Base-by-base conservation (phyloP, 257 asterid genomes). In the Nicotiana obtusifolia region DNA sequence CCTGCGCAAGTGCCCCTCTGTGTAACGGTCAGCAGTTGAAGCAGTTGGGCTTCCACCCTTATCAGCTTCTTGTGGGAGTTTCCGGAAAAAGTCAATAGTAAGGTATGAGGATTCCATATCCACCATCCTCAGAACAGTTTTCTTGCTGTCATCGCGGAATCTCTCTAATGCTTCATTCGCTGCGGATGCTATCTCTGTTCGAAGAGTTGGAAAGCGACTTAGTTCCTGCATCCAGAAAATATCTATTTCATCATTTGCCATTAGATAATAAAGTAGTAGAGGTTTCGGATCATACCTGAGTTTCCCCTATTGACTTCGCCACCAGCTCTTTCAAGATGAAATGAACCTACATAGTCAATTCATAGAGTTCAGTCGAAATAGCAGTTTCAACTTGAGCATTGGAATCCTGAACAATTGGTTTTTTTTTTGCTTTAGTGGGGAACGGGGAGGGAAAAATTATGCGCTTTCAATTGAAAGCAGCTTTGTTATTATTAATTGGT, bases 81-180 rank as follows among this genome's bases (percentile, higher is more conserved):
- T 86, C 28, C 90, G 77, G 85, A 88, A 86, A 87, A 88, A 88
- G 82, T 88, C 89, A 17, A 82, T 81, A 8, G 90, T 84, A 60
- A 88, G 82, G 84, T 88, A 88, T 31, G 90, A 82, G 62, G 88
- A 78, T 78, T 88, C 90, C 90, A 88, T 88, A 44, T 86, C 90
- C 75, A 88, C 90, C 85, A 88, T 77, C 8, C 87, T 82, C 64
- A 88, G 71, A 17, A 82, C 89, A 22, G 90, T 84, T 84, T 71
- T 88, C 86, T 78, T 86, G 82, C 90, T 82, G 10, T 88, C 89
- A 24, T 68, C 80, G 1, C 89, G 86, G 19, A 86, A 88, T 76
- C 64, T 83, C 73, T 86, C 91, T 24, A 88, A 83, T 82, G 91
- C 87, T 69, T 88, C 81, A 78, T 82, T 67, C 44, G 88, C 88